Conservation (phyloP, 768 basidiomycete species). For the Macrolepiota dolichaula region DNA sequence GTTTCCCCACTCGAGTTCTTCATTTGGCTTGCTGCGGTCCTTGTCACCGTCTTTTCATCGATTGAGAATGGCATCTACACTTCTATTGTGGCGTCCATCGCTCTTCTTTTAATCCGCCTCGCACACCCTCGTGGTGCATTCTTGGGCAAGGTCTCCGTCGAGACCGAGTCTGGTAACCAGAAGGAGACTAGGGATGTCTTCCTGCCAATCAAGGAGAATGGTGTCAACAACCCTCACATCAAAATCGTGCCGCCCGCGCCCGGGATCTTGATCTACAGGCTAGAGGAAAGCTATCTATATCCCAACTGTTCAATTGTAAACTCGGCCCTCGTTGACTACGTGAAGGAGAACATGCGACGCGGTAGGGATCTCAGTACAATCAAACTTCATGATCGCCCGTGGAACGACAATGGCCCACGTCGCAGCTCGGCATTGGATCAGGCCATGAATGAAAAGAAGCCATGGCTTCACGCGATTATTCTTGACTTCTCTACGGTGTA, state of each 20-base stretch:
- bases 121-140: conserved; percentile 88
- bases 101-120: conserved; percentile 78
- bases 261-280: conserved; percentile 88
- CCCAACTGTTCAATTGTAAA: conserved; percentile 74
- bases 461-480: conserved; percentile 79
- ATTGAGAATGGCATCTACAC: conserved; percentile 94
- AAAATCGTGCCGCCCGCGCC: conserved; percentile 76
- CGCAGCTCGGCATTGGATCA: conserved; percentile 45
- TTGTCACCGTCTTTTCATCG: conserved; percentile 88
- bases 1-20: conserved; percentile 90
- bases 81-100: conserved; percentile 76
- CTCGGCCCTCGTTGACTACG: conserved; percentile 72
- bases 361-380: conserved; percentile 71
- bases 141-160: conserved; percentile 80
- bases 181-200: conserved; percentile 70
- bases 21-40: conserved; percentile 83
- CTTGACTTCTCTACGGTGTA: conserved; percentile 87
- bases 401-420: conserved; percentile 90
- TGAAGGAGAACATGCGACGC: conserved; percentile 72
- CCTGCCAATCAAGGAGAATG: conserved; percentile 65
- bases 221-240: conserved; percentile 65
- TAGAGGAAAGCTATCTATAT: conserved; percentile 87
- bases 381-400: conserved; percentile 71
- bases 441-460: conserved; percentile 49
- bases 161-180: conserved; percentile 30